Evolutionary conservation across 164 flowering plant species (phyloP), one percentile per base, ranked within the genome.

Genomic region (Protea cynaroides): DNA sequence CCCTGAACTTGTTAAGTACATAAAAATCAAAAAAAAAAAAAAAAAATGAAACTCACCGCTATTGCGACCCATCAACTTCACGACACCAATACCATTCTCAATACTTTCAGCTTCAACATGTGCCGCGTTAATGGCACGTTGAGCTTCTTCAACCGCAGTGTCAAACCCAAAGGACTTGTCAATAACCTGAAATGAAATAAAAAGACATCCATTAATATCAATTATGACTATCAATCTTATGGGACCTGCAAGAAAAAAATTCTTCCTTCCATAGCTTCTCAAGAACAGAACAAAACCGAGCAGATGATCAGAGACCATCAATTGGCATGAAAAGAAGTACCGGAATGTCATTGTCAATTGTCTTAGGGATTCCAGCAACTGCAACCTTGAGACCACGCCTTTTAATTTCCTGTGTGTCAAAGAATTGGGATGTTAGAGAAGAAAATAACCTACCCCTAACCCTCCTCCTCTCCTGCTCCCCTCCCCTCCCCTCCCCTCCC

Each of bases 91-190:
- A 51, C 98, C 88, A 80, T 94, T 94, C 72, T 90, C 96, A 43
- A 68, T 36, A 68, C 97, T 93, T 77, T 81, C 88, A 59, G 94
- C 81, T 81, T 90, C 98, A 69, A 90, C 96, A 79, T 90, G 98
- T 21, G 97, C 97, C 3, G 97, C 97, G 78, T 89, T 94, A 46
- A 94, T 94, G 58, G 97, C 97, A 65, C 98, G 86, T 63, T 94
- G 96, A 65, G 98, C 98, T 77, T 94, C 98, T 76, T 94, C 98
- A 61, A 93, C 97, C 57, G 97, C 94, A 71, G 97, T 82, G 71
- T 93, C 97, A 75, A 93, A 93, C 59, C 97, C 97, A 65, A 94
- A 94, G 34, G 98, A 91, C 64, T 69, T 89, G 80, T 94, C 98
- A 65, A 94, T 94, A 58, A 94, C 89, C 98, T 93, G 79, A 36